Evolutionary conservation across 2,329 filamentous ascomycete genomes (phyloP).

Genomic region (Cadophora sp.): DNA sequence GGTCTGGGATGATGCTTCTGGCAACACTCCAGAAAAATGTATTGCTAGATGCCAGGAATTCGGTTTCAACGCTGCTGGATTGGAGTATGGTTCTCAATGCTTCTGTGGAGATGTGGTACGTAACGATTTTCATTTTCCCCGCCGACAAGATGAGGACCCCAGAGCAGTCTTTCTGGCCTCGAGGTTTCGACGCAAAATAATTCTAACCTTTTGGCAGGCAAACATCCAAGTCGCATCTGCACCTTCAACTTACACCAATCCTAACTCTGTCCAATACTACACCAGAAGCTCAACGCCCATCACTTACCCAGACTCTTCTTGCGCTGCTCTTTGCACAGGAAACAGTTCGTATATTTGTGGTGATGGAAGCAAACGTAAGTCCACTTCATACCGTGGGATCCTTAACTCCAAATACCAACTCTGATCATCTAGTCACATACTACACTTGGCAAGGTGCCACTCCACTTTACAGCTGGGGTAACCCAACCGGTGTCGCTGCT

Average conservation of each 20-base stretch:
- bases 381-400: slow-evolving; percentile 24
- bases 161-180: no score
- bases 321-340: slow-evolving; percentile 31
- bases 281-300: slow-evolving; percentile 46
- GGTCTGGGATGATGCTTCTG: slow-evolving; percentile 24
- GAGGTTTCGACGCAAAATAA: no score
- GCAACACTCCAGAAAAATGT: slow-evolving; percentile 27
- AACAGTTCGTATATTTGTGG: slow-evolving; percentile 30
- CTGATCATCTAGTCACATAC: slow-evolving; percentile 26
- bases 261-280: slow-evolving; percentile 23
- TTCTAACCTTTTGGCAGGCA: no score
- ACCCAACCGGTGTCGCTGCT: slow-evolving; percentile 55
- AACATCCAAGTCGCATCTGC: slow-evolving; percentile 34
- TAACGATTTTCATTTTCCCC: slow-evolving; percentile 15
- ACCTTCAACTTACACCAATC: slow-evolving; percentile 29
- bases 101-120: slow-evolving; percentile 44
- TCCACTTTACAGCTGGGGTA: slow-evolving; percentile 50
- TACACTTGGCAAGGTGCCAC: slow-evolving; percentile 29
- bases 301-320: slow-evolving; percentile 30
- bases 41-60: slow-evolving; percentile 31
- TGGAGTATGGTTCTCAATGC: slow-evolving; percentile 34
- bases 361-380: slow-evolving; percentile 33
- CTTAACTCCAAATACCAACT: slow-evolving; percentile 1
- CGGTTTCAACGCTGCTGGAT: slow-evolving; percentile 34
- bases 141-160: neutral